These are phyloP conservation scores for Kuraishia cidri DNA, from an alignment of 805 yeast genomes.

Conservation along the genomic window DNA sequence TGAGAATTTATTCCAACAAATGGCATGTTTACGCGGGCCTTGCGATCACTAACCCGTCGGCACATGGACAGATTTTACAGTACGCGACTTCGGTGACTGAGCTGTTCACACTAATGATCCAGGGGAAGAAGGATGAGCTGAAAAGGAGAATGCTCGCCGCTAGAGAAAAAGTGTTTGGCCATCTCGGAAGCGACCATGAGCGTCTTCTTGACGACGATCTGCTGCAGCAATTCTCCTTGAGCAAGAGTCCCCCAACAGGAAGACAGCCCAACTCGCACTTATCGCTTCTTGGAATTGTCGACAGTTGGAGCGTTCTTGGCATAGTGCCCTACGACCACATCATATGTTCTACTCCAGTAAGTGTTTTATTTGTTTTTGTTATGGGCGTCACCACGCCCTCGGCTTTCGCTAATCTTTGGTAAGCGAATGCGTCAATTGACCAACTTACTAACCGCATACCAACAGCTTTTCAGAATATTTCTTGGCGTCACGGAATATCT, in stretches of 20 bases:
- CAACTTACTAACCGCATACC: no score
- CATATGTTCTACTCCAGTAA: conserved; percentile 84
- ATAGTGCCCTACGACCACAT: conserved; percentile 95
- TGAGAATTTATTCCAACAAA: conserved; percentile 85
- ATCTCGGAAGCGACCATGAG: conserved; percentile 44
- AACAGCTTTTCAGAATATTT: conserved; percentile 78
- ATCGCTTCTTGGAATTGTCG: conserved; percentile 83
- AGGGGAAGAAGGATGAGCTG: conserved; percentile 52
- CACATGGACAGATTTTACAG: conserved; percentile 85
- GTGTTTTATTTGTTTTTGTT: not conserved
- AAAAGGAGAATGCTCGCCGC: conserved; percentile 53
- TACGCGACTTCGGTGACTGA: conserved; percentile 82
- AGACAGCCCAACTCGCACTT: conserved; percentile 81
- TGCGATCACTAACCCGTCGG: conserved; percentile 92
- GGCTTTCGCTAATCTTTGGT: not conserved
- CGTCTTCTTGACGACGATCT: conserved; percentile 69
- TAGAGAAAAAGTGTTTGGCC: conserved; percentile 68
- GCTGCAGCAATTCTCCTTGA: conserved; percentile 70
- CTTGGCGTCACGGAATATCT: conserved; percentile 90
- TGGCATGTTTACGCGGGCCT: conserved; percentile 99
- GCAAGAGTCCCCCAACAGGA: conserved; percentile 60
- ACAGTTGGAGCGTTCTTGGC: conserved; percentile 80
- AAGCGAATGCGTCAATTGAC: no score
- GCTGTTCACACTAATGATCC: conserved; percentile 75
- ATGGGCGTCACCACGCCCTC: not conserved